Base-by-base conservation (phyloP, 2,329 filamentous ascomycete species). In the Magnaporthales sp. region DNA sequence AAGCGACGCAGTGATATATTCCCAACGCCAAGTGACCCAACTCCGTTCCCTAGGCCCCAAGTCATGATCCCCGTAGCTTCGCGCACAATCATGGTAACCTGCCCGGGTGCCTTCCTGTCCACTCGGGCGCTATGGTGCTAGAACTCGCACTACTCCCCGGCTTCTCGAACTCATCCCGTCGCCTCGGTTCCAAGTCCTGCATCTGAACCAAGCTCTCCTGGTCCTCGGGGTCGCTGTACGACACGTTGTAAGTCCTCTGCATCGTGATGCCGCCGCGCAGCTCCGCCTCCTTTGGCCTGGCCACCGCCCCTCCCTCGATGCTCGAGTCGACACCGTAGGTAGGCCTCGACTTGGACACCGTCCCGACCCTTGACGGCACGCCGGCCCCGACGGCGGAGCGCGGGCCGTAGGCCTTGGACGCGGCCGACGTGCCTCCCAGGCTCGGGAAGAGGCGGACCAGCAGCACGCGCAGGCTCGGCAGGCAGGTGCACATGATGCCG, bases 401-500 rank as follows among this genome's bases (percentile, higher is more conserved):
- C 3, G 6, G 11, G 6, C 63, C 61, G n/a, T 64, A 46, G 8
- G 8, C 9, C 15, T 10, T 26, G 2, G 63, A 27, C 22, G 27
- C 26, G 32, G 26, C 63, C 11, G 67, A 62, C 26, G 68, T 65
- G 22, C 68, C 70, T 3, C 68, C 63, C 4, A 72, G 63, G 2
- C 38, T 11, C 4, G 74, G 74, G 71, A 75, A 75, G 27, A 71
- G 31, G 66, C 72, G 71, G 3, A 75, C 71, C 15, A 75, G 68
- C 13, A 76, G 38, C 4, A 75, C 70, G 3, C 75, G 73, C 4
- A 75, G 32, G 0, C 73, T 69, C 0, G 76, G 75, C 73, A 77
- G 72, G 69, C 74, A 77, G 7, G 74, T 69, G 69, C 75, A 77
- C 10, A 77, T 74, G 66, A 76, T 73, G 67, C 74, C 73, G 27